Conservation (phyloP, 345 rosid species). For the Aquilaria sinensis region DNA sequence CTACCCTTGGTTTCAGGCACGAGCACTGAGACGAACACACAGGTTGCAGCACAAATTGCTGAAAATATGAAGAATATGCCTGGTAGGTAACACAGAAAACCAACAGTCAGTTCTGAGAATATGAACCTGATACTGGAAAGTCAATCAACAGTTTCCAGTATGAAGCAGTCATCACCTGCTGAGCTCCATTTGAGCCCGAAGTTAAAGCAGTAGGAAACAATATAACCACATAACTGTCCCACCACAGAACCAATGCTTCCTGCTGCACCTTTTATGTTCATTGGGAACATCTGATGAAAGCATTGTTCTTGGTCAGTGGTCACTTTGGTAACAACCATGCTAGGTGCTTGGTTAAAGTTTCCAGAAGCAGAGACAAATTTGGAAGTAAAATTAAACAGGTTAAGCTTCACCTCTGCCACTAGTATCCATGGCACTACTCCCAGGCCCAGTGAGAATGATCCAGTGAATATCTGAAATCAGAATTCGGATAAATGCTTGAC, state of each 20-base stretch:
- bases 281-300: constrained; percentile 26
- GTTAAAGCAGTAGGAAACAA: constrained; percentile 22
- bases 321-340: background rate
- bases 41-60: constrained; percentile 13
- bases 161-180: constrained; percentile 15
- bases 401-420: constrained; percentile 8
- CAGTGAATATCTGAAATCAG: background rate
- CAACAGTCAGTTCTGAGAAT: background rate
- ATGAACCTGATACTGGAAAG: background rate
- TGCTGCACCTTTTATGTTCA: constrained; percentile 28
- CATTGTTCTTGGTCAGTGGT: background rate
- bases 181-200: constrained; percentile 34
- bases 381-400: background rate
- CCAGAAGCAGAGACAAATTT: background rate
- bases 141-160: background rate
- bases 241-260: constrained; percentile 26
- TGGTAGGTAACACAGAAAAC: constrained; percentile 7
- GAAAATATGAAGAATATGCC: constrained; percentile 56
- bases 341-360: background rate
- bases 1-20: constrained; percentile 64
- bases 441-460: background rate
- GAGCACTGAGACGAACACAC: constrained; percentile 36
- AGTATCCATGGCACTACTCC: constrained; percentile 10
- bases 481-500: background rate
- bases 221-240: constrained; percentile 22